phyloP scores from a whole-genome alignment of 225 moss, liverwort and hornwort species.

The Takakia lepidozioides region DNA sequence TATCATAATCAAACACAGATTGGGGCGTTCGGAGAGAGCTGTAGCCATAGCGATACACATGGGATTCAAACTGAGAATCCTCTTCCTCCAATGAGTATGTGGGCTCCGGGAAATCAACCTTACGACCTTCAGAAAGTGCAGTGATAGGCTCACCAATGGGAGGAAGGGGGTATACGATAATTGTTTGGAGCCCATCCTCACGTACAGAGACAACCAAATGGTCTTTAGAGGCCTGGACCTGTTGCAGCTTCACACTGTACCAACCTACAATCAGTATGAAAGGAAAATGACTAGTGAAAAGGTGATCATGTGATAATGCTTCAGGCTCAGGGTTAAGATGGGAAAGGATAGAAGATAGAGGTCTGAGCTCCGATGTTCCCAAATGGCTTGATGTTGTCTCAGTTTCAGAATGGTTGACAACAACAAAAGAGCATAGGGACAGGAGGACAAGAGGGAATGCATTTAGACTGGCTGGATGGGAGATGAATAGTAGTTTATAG shows the following conservation, averaged over 20 bases:
- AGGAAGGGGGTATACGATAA: conserved; percentile 70
- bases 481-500: too few relatives aligned
- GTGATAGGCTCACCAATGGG: conserved; percentile 52
- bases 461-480: too few relatives aligned
- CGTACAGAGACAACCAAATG: conserved; percentile 74
- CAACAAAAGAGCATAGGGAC: too few relatives aligned
- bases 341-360: too few relatives aligned
- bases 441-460: too few relatives aligned
- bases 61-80: conserved; percentile 59
- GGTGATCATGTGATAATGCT: not conserved
- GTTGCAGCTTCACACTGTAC: conserved; percentile 81
- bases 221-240: conserved; percentile 42
- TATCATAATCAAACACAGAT: conserved; percentile 83
- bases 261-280: conserved; percentile 1
- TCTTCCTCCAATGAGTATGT: conserved; percentile 70
- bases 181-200: conserved; percentile 82
- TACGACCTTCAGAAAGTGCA: conserved; percentile 56
- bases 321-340: too few relatives aligned
- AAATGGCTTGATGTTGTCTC: too few relatives aligned
- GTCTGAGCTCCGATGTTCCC: too few relatives aligned
- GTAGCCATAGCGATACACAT: conserved; percentile 76
- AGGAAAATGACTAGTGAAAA: not conserved
- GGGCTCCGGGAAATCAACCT: conserved; percentile 77
- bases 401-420: too few relatives aligned
- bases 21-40: conserved; percentile 81